Evolutionary conservation across 495 filamentous ascomycete species (phyloP), one percentile per base, ranked within the genome.

Genomic region (Neurospora africana): DNA sequence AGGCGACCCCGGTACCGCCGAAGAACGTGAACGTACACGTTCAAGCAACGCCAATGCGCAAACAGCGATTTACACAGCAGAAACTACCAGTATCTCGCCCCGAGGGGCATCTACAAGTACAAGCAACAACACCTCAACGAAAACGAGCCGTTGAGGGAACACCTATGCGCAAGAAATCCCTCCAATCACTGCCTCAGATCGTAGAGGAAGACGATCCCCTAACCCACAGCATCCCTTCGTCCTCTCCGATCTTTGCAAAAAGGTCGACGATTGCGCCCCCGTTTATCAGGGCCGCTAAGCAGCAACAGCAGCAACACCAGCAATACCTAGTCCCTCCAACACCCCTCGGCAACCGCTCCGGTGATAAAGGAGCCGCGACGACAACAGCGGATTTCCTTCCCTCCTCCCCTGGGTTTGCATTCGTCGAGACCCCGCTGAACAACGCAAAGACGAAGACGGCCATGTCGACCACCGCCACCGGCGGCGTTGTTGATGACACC

Each of bases 351-450:
- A 44, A n/a, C 72, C 69, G 44, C 68, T 72, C 30, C 72, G 70
- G 37, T 65, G 53, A 21, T 69, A 36, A 68, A 58, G 69, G 30
- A 21, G 75, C 70, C 77, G 68, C 35, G 70, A 67, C 9, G 40
- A 78, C 68, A 72, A 76, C 58, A 70, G 77, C 77, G 61, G 85
- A 21, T 82, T 65, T 67, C 76, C 70, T 84, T 78, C 70, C 85
- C 74, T 74, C 80, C 61, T 77, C 85, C 73, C 75, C 87, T 77
- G 74, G 81, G 21, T 72, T 75, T 8, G 69, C 71, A 3, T 74
- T 85, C 0, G 75, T 80, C 13, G 80, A 84, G 58, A 84, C 83
- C 19, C 83, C 83, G 3, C 9, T 82, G 7, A 81, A 71, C n/a
- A 23, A 72, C 73, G 68, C 71, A 70, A 72, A 72, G 19, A 71